Evolutionary conservation across 176 grass and related monocot species (phyloP), one percentile per base, ranked within the genome.

Genomic region (Juncus effusus): DNA sequence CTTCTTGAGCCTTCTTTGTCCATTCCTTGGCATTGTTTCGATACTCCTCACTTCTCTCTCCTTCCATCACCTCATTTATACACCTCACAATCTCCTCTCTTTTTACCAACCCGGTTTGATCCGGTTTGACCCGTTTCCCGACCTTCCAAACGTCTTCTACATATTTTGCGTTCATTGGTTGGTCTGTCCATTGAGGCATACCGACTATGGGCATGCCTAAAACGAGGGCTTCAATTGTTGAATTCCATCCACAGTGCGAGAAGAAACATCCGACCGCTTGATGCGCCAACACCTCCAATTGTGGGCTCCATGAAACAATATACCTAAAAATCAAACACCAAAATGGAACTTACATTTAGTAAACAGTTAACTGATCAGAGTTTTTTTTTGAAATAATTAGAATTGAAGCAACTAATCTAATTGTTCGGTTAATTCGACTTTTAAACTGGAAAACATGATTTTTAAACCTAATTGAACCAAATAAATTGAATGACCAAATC

Each of bases 161-260:
- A 72, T 91, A 96, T 73, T 75, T n/a, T 16, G 93, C 93, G 73
- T 91, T 88, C 82, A 74, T 89, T 5, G 87, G 66, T 76, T 96
- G 87, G 65, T 96, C 87, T 12, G 93, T 83, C 84, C 82, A 91
- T 57, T 96, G 74, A 38, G 82, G 82, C 74, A 88, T 7, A 14
- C 56, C 87, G 65, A 78, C 45, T 53, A 78, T 56, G 10, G 74
- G 67, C 42, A 73, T 37, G 0, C 67, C 80, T 5, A 67, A 13
- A 16, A 56, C 75, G 0, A 83, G 42, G 37, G 45, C 81, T 56
- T 83, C 81, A 37, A 69, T 42, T 4, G 87, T 91, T 15, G 87
- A 96, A 81, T 96, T 96, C 87, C 92, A 96, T 0, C 87, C 87
- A 52, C 87, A 96, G 67, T 96, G 93, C 0, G 92, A 85, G 13